Base-by-base conservation (phyloP, 371 early-diverging fungal genomes). In the Coemansia sp. region DNA sequence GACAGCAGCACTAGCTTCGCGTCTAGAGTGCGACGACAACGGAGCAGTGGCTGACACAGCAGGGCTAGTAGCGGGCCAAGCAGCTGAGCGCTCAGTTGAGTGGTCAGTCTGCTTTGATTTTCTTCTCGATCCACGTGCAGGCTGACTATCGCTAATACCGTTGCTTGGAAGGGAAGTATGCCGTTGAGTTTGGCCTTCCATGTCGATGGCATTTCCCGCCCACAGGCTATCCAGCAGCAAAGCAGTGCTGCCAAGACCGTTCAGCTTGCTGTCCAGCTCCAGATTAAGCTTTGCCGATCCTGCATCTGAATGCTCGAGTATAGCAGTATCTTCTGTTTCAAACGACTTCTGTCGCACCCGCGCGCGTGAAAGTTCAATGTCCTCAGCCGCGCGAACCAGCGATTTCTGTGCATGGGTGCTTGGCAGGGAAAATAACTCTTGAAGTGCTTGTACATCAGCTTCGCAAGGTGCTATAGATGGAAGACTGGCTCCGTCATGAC, bases 351-450 rank as follows among this genome's bases (percentile, higher is more conserved):
- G 47, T 5, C 40, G 51, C 51, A 69, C 9, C 11, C 54, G 39
- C 12, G 48, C 18, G 3, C 23, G 16, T 16, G 59, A 57, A 52
- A 69, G 69, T 16, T 30, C 59, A 20, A 65, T 23, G 26, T 69
- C 69, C 37, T 58, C 58, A 39, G 69, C 51, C 37, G 67, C 65
- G 42, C 57, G 55, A 0, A 25, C 26, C 18, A 68, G 26, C 14
- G 68, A 48, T 2, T 26, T 23, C 23, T 33, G 25, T 23, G 20
- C 3, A 5, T 8, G 40, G 26, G 39, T 7, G 33, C 33, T 9
- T 33, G 33, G 33, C 9, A 33, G 33, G 8, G 33, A 33, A 33
- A 33, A 33, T 33, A 33, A 11, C 33, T 33, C 33, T 33, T 9
- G 33, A 33, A 33, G 33, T 33, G 33, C 33, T 9, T 33, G 33